These are phyloP conservation scores for Sedum album DNA, from an alignment of 164 flowering plant species.

Conservation along the genomic window DNA sequence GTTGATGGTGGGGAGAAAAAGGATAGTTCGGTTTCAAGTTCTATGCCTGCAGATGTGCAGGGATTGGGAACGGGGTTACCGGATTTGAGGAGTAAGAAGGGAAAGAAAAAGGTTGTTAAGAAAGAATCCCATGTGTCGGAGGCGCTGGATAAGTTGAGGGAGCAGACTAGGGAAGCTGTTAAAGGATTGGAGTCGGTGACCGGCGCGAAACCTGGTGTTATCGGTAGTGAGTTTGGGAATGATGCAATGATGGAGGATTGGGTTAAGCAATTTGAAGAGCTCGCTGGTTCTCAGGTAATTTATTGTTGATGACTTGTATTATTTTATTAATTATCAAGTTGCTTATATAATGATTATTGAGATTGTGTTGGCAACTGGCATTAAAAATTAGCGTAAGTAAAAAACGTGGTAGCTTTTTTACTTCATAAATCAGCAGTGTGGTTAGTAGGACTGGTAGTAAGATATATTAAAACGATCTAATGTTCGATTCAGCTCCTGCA, in stretches of 20 bases:
- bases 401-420: not conserved
- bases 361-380: not conserved
- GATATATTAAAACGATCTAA: not conserved
- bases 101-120: constrained; percentile 45
- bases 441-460: not conserved
- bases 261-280: constrained; percentile 92
- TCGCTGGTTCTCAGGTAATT: constrained; percentile 83
- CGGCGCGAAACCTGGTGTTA: constrained; percentile 21
- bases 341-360: not conserved
- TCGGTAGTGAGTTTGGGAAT: constrained; percentile 34
- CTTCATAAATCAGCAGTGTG: not conserved
- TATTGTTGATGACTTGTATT: not conserved
- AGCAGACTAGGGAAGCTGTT: constrained; percentile 84
- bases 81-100: constrained; percentile 64
- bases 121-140: constrained; percentile 68
- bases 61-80: constrained; percentile 90
- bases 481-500: not conserved
- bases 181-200: constrained; percentile 64
- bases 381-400: not conserved
- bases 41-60: constrained; percentile 42
- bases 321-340: not conserved
- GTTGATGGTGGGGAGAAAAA: constrained; percentile 24
- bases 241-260: constrained; percentile 81
- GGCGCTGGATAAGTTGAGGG: constrained; percentile 80
- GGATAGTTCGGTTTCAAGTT: constrained; percentile 18